phyloP scores from a whole-genome alignment of 2,329 filamentous ascomycete genomes.

The Lecanicillium sp. region DNA sequence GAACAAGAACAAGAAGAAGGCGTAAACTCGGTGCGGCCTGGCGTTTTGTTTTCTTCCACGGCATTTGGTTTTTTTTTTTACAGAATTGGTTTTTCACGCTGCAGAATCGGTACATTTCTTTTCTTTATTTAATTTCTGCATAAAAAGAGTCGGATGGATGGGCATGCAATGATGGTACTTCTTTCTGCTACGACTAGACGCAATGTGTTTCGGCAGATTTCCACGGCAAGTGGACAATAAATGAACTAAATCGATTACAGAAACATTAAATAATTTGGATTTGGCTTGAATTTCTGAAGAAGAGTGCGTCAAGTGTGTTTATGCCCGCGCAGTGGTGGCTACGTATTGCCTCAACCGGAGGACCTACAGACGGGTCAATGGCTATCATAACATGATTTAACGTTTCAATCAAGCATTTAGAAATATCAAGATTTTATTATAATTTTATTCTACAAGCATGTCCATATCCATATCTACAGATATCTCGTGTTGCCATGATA shows the following conservation, averaged over 20 bases:
- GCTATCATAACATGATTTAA: too few species aligned
- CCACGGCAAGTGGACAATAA: conserved; percentile 3
- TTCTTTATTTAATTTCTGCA: background rate
- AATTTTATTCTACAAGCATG: too few species aligned
- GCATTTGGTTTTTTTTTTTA: background rate
- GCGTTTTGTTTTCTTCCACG: background rate
- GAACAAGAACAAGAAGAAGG: conserved; percentile 33
- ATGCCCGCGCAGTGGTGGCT: too few species aligned
- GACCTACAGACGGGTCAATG: too few species aligned
- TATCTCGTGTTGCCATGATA: too few species aligned
- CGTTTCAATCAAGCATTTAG: too few species aligned
- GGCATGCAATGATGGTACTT: background rate
- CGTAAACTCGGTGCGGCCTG: background rate
- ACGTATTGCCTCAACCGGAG: too few species aligned
- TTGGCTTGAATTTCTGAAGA: too few species aligned
- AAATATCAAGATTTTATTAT: too few species aligned
- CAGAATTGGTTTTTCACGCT: conserved; percentile 2
- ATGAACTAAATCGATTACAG: background rate
- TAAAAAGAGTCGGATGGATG: background rate
- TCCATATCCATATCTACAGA: too few species aligned
- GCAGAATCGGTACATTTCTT: background rate
- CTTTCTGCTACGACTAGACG: background rate
- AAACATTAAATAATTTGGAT: too few species aligned
- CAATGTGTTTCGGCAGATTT: conserved; percentile 6
- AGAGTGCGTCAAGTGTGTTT: too few species aligned